Conservation (phyloP, 2,329 filamentous ascomycete species). For the Botrytis porri region DNA sequence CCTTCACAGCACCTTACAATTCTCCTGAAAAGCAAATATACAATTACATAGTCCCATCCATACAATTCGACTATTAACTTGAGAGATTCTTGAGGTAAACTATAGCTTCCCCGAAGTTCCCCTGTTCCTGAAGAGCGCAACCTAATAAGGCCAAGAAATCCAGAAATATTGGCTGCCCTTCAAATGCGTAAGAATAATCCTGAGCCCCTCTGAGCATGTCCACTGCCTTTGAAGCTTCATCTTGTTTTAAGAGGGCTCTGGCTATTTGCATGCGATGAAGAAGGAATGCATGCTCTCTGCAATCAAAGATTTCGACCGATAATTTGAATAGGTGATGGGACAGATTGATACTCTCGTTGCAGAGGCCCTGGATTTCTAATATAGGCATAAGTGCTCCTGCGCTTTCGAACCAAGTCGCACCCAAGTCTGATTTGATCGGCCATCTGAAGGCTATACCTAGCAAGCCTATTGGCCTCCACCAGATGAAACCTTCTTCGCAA, state of each 20-base stretch:
- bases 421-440: too few species aligned
- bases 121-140: not conserved
- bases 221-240: not conserved
- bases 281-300: accelerated
- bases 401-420: not conserved
- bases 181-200: not conserved
- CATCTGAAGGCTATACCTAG: not conserved
- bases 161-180: not conserved
- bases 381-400: accelerated
- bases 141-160: not conserved
- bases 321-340: too few species aligned
- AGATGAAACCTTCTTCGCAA: accelerated
- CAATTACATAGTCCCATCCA: not conserved
- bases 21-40: not conserved
- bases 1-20: not conserved
- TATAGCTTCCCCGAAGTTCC: not conserved
- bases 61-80: accelerated
- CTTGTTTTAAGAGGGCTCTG: not conserved
- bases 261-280: accelerated
- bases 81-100: not conserved
- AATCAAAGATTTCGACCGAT: accelerated
- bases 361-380: too few species aligned
- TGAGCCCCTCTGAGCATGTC: not conserved
- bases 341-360: not conserved
- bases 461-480: not conserved